Evolutionary conservation across 176 grass and related monocot species (phyloP).

Genomic region (Phoenix roebelenii): DNA sequence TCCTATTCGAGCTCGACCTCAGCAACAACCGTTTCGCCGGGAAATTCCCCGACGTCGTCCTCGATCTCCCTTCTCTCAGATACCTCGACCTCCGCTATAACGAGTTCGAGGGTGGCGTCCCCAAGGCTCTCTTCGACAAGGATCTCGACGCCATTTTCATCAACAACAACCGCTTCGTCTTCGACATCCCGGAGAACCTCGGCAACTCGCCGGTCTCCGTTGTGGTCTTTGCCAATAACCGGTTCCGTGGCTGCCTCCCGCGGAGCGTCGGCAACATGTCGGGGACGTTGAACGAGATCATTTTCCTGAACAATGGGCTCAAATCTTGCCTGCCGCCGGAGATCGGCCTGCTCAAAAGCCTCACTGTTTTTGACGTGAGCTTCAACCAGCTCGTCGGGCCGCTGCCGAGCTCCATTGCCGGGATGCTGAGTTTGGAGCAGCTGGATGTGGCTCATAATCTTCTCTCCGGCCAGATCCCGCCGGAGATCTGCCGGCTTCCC

Average conservation of each 20-base stretch:
- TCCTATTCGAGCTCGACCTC: constrained; percentile 79
- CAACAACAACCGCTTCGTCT: constrained; percentile 70
- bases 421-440: constrained; percentile 43
- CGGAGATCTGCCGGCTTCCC: constrained; percentile 52
- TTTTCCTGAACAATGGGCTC: constrained; percentile 64
- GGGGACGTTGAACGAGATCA: constrained; percentile 55
- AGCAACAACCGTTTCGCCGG: constrained; percentile 98
- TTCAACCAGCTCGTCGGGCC: constrained; percentile 58
- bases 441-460: constrained; percentile 65
- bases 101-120: constrained; percentile 70
- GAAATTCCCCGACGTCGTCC: constrained; percentile 45
- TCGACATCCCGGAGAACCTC: constrained; percentile 69
- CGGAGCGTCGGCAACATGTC: constrained; percentile 76
- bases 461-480: constrained; percentile 48
- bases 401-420: constrained; percentile 41
- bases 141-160: constrained; percentile 69
- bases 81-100: constrained; percentile 72
- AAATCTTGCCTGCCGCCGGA: constrained; percentile 58
- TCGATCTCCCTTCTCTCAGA: constrained; percentile 25
- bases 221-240: constrained; percentile 76
- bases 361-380: constrained; percentile 75
- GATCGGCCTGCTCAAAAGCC: constrained; percentile 34
- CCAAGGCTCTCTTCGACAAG: constrained; percentile 46
- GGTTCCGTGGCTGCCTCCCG: constrained; percentile 63
- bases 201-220: constrained; percentile 77